Conservation (phyloP, 345 rosid genomes). For the Populus nigra region DNA sequence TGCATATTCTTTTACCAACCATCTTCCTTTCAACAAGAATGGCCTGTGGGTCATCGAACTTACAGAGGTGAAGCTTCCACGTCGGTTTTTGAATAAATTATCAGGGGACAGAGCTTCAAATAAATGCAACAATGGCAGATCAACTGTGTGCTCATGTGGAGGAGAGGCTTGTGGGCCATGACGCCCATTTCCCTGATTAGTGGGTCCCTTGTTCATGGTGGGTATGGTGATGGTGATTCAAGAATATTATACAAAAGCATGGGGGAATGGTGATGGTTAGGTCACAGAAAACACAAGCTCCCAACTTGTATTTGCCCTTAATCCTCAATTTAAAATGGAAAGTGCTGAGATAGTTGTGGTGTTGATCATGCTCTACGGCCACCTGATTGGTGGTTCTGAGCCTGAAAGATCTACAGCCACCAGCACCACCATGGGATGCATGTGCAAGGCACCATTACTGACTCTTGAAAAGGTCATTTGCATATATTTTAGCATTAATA, state of each 20-base stretch:
- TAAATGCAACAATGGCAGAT: constrained; percentile 13
- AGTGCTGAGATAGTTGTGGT: not conserved
- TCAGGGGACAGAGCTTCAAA: not conserved
- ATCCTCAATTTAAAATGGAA: not conserved
- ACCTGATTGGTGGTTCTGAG: not conserved
- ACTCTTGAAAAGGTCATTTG: not conserved
- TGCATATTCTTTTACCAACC: not conserved
- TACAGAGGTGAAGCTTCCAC: constrained; percentile 2
- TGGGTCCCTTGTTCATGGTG: not conserved
- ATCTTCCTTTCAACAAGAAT: not conserved
- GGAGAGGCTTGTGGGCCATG: constrained; percentile 5
- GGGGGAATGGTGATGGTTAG: not conserved
- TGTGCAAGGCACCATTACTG: not conserved
- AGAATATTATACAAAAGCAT: not conserved
- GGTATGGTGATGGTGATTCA: not conserved
- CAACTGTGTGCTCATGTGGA: constrained; percentile 25
- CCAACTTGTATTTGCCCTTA: not conserved
- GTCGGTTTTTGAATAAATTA: constrained; percentile 16
- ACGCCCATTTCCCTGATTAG: too few relatives aligned
- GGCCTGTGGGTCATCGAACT: not conserved
- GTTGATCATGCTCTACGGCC: too few relatives aligned
- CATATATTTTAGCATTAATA: not conserved
- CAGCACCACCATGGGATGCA: not conserved
- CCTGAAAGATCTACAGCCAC: not conserved
- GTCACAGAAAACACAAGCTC: not conserved